Percentiles rank a stretch among this genome's conserved stretches.
These are phyloP conservation scores for Aphanomyces astaci DNA, from an alignment of 352 stramenopile species.

Conservation along the genomic window DNA sequence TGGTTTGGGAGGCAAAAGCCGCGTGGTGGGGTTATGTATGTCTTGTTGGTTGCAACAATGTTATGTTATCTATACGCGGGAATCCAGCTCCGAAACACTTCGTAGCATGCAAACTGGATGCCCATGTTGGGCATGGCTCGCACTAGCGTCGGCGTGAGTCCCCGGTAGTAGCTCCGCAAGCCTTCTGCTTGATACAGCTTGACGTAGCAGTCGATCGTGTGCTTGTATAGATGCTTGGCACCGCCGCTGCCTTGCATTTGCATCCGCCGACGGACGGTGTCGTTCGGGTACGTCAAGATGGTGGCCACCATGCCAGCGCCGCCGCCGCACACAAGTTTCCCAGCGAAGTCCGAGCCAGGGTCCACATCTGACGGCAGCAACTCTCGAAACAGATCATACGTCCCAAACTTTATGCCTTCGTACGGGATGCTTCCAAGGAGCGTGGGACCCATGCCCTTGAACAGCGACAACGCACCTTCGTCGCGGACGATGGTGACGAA, in stretches of 20 bases:
- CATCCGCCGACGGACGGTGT: constrained; percentile 74
- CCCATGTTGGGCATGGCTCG: constrained; percentile 81
- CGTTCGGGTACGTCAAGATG: constrained; percentile 83
- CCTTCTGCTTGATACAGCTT: constrained; percentile 56
- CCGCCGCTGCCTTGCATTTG: constrained; percentile 82
- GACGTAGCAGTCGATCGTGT: constrained; percentile 70
- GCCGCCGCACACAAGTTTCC: constrained; percentile 69
- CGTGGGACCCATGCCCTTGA: constrained; percentile 63
- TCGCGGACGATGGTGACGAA: constrained; percentile 60
- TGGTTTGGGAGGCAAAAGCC: too few relatives aligned
- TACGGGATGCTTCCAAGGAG: constrained; percentile 65
- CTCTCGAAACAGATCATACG: constrained; percentile 58
- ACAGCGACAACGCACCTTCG: constrained; percentile 54
- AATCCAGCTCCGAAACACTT: constrained; percentile 38
- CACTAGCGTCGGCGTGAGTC: constrained; percentile 68
- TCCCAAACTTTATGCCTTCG: constrained; percentile 76
- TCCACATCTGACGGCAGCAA: constrained; percentile 52
- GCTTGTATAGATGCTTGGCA: constrained; percentile 47
- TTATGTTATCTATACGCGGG: not conserved
- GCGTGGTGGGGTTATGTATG: too few relatives aligned
- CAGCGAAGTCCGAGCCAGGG: constrained; percentile 43
- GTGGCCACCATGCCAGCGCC: constrained; percentile 75
- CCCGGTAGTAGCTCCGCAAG: constrained; percentile 61
- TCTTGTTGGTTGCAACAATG: not conserved
- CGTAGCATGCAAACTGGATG: constrained; percentile 83